These are phyloP conservation scores for Evernia prunastri DNA, from an alignment of 495 filamentous ascomycete genomes.

Conservation along the genomic window DNA sequence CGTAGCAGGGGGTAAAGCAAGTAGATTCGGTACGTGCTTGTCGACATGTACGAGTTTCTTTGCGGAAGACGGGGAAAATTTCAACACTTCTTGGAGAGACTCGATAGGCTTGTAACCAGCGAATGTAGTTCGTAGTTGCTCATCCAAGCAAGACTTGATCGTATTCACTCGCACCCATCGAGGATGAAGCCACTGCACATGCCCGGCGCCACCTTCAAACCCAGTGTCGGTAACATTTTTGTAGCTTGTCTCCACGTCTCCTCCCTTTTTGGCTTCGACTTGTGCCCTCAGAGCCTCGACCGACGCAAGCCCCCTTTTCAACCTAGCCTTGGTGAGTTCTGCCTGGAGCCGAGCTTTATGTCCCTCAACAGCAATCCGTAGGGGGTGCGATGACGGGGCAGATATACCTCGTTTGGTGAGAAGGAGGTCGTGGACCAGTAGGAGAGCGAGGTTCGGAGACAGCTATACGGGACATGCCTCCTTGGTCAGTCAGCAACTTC, in stretches of 20 bases:
- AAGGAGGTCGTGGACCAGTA: conserved; percentile 82
- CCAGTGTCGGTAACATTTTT: background rate
- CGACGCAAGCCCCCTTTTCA: conserved; percentile 61
- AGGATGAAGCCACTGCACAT: conserved; percentile 43
- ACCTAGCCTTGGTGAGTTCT: conserved; percentile 71
- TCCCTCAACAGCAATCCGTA: conserved; percentile 63
- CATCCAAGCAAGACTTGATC: conserved; percentile 59
- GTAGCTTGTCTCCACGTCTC: conserved; percentile 19
- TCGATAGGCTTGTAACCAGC: conserved; percentile 46
- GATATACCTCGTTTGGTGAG: conserved; percentile 74
- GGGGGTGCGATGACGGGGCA: conserved; percentile 65
- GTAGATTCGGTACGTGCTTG: conserved; percentile 68
- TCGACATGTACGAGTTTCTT: conserved; percentile 55
- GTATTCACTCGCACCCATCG: conserved; percentile 89
- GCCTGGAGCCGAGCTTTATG: conserved; percentile 76
- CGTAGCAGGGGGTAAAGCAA: conserved; percentile 61
- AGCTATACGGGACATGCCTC: conserved; percentile 51
- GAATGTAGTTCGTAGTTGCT: conserved; percentile 66
- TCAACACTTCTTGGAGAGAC: conserved; percentile 39
- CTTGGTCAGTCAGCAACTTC: conserved; percentile 38
- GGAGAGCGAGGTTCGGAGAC: conserved; percentile 68
- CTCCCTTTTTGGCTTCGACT: conserved; percentile 42
- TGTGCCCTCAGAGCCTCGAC: conserved; percentile 55
- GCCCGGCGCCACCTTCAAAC: background rate
- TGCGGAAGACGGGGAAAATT: conserved; percentile 2